phyloP scores from a whole-genome alignment of 108 stramenopile species.

The Licmophora abbreviata region DNA sequence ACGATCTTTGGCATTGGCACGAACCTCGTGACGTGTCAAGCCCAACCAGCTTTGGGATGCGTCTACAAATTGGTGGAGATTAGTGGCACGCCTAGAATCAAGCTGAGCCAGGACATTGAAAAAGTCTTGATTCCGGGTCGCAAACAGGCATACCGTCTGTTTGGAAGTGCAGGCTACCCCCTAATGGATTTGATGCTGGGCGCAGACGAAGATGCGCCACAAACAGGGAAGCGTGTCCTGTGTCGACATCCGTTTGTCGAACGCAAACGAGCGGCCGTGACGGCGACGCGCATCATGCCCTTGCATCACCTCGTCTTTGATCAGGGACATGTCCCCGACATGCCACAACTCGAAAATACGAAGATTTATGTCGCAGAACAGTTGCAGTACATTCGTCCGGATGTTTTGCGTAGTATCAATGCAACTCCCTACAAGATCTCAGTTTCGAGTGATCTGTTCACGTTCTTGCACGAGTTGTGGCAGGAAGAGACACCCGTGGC shows the following conservation, averaged over 20 bases:
- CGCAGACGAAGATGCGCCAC: conserved; percentile 48
- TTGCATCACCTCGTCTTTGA: conserved; percentile 87
- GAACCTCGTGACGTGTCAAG: conserved; percentile 96
- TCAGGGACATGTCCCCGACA: conserved; percentile 17
- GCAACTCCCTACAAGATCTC: conserved; percentile 86
- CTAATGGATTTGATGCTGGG: conserved; percentile 81
- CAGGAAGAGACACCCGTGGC: conserved; percentile 33
- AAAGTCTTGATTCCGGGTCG: conserved; percentile 85
- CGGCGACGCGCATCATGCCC: conserved; percentile 57
- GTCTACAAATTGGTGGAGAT: conserved; percentile 94
- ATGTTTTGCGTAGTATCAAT: conserved; percentile 74
- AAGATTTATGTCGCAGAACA: conserved; percentile 43
- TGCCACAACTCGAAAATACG: conserved; percentile 18
- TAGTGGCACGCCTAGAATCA: conserved; percentile 84
- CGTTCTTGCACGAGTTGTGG: conserved; percentile 89
- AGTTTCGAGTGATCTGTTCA: conserved; percentile 68
- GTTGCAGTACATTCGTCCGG: conserved; percentile 57
- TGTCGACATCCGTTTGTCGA: conserved; percentile 91
- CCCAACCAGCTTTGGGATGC: conserved; percentile 98
- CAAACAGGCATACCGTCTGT: conserved; percentile 85
- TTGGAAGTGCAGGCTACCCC: conserved; percentile 58
- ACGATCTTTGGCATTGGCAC: conserved; percentile 98
- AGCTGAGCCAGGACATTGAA: conserved; percentile 82
- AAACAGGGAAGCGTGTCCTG: conserved; percentile 49
- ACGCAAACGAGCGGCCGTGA: conserved; percentile 75